A percentile compares a stretch with the other conserved stretches of the same genome.
Evolutionary conservation across 176 grass and related monocot genomes (phyloP).

Genomic region (Rhynchospora tenuis): DNA sequence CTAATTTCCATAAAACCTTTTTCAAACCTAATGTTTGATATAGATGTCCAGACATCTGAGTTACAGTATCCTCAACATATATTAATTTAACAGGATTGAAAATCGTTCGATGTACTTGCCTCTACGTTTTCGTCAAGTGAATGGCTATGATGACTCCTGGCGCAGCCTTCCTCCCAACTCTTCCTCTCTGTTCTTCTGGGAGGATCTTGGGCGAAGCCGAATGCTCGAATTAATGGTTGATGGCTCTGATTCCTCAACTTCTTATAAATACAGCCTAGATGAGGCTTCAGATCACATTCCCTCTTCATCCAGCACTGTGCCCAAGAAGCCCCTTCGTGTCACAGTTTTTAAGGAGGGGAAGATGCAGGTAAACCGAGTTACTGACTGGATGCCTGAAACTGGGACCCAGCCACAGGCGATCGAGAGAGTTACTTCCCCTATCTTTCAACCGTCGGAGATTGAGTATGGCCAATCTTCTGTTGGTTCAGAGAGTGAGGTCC

Average conservation of each 20-base stretch:
- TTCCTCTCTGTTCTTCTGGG: conserved; percentile 85
- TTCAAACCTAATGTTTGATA: neutral
- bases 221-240: conserved; percentile 83
- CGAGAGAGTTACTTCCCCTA: conserved; percentile 55
- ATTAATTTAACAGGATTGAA: conserved; percentile 62
- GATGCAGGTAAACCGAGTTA: conserved; percentile 52
- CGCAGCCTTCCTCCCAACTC: conserved; percentile 75
- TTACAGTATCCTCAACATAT: neutral
- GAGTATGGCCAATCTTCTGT: conserved; percentile 62
- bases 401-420: conserved; percentile 35
- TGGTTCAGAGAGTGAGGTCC: conserved; percentile 65
- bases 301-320: conserved; percentile 31
- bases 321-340: conserved; percentile 61
- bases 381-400: conserved; percentile 82
- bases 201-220: conserved; percentile 70
- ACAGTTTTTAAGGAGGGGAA: conserved; percentile 89
- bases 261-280: conserved; percentile 69
- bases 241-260: conserved; percentile 53
- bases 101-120: conserved; percentile 96
- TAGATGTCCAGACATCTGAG: neutral
- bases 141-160: conserved; percentile 72
- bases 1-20: neutral
- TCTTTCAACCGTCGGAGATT: conserved; percentile 63
- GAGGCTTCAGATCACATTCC: conserved; percentile 72
- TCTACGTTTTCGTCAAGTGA: conserved; percentile 73